phyloP scores from a whole-genome alignment of 192 early-diverging fungal genomes.

The Blastocladiella britannica region DNA sequence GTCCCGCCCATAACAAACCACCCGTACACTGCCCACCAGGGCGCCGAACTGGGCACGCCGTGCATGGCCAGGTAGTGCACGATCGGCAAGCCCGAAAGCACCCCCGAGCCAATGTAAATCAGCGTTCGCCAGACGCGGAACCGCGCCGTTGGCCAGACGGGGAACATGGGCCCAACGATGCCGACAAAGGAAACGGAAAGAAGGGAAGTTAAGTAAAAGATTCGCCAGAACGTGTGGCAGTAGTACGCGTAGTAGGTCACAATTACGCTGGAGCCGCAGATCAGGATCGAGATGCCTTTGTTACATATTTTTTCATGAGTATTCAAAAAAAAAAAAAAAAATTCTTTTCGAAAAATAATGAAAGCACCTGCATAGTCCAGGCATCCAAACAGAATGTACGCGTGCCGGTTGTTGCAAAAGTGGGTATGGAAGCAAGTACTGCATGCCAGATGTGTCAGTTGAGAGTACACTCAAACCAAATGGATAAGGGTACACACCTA shows the following conservation, averaged over 20 bases:
- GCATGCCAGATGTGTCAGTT: slow-evolving; percentile 14
- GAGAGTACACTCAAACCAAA: slow-evolving; percentile 34
- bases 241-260: slow-evolving; percentile 39
- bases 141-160: slow-evolving; percentile 27
- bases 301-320: slow-evolving; percentile 38
- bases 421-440: slow-evolving; percentile 3
- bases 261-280: slow-evolving; percentile 32
- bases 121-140: slow-evolving; percentile 28
- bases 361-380: not conserved
- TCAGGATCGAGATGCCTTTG: slow-evolving; percentile 39
- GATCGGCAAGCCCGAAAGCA: slow-evolving; percentile 24
- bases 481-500: slow-evolving; percentile 6
- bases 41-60: slow-evolving; percentile 17
- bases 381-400: slow-evolving; percentile 7
- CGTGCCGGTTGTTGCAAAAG: slow-evolving; percentile 37
- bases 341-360: not conserved
- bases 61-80: slow-evolving; percentile 21
- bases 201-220: slow-evolving; percentile 27
- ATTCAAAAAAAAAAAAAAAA: slow-evolving; percentile 16
- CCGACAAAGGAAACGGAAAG: slow-evolving; percentile 23
- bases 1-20: slow-evolving; percentile 16
- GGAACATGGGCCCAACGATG: slow-evolving; percentile 24
- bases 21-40: slow-evolving; percentile 24
- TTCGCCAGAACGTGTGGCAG: slow-evolving; percentile 15
- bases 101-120: slow-evolving; percentile 29